Base-by-base conservation (phyloP, 2,329 filamentous ascomycete species). In the Aspergillus sp. region DNA sequence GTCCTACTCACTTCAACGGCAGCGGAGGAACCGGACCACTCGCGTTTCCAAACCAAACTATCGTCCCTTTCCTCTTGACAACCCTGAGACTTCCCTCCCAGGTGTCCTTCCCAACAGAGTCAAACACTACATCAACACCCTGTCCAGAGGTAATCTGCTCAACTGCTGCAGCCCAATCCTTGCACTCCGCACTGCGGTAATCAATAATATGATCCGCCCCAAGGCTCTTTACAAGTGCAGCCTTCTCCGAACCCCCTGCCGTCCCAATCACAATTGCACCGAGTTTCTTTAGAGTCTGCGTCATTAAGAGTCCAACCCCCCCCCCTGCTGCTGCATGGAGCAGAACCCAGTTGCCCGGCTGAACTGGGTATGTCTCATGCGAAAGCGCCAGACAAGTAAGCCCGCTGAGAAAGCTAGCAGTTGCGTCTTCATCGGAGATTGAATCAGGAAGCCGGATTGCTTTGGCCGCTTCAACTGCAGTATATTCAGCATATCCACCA, bases 101-200 rank as follows among this genome's bases (percentile, higher is more conserved):
- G 0, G 93, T 96, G 49, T 83, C 82, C 77, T 91, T 91, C 12
- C 92, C 93, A 3, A 96, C 90, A 5, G 90, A 90, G 71, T 96
- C 92, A 70, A 91, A 96, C 25, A 96, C 88, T 8, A 88, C 91
- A 62, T 86, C 84, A 2, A 89, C 87, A 8, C 93, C 93, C 59
- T 86, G 77, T 0, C 88, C 88, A 2, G 80, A 84, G 0, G 91
- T 96, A 49, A 90, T 86, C 80, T 97, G 92, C 69, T 96, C 96
- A 57, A 97, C 82, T 69, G 82, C 82, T 62, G 95, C 90, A 55
- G 95, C 87, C 71, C 83, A 82, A 54, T 95, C 90, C 44, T 95
- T 84, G 66, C 88, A 88, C 61, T 92, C 90, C 70, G 96, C 90
- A 62, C 96, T 78, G 77, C 91, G 93, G 64, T 92, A 93, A 71